Evolutionary conservation across 163 green algal species (phyloP).

Genomic region (Chlorella variabilis): DNA sequence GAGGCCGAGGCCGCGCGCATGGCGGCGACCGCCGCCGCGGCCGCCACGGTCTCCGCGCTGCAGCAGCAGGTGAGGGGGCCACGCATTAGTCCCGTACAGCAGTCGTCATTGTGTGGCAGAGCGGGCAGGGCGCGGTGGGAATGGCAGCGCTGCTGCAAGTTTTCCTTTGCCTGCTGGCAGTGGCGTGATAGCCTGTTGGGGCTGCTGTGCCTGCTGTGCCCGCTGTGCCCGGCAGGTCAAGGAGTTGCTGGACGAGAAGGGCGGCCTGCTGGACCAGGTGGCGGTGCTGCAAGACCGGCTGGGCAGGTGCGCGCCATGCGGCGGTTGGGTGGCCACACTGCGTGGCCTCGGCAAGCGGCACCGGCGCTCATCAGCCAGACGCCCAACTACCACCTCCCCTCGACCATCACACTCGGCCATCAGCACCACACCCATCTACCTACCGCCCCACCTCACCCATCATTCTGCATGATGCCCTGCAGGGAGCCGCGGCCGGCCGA

Average conservation of each 20-base stretch:
- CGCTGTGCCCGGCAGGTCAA: constrained; percentile 43
- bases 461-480: neutral
- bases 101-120: no score
- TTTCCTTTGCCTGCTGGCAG: no score
- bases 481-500: constrained; percentile 27
- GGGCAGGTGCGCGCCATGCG: neutral
- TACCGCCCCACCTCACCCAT: no score
- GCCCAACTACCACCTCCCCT: no score
- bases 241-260: constrained; percentile 55
- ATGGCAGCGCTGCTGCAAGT: no score
- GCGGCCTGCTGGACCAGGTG: constrained; percentile 47
- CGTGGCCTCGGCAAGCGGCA: no score
- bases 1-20: constrained; percentile 42
- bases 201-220: neutral
- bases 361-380: no score
- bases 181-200: no score
- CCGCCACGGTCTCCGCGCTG: neutral
- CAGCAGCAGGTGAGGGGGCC: constrained; percentile 16
- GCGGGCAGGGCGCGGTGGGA: neutral
- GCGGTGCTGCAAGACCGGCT: constrained; percentile 16
- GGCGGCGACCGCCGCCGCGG: neutral
- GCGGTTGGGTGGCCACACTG: neutral
- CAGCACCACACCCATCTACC: no score
- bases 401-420: no score
- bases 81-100: no score